Conservation (phyloP, 2,329 filamentous ascomycete genomes). For the Scopulariopsis brevicaulis region DNA sequence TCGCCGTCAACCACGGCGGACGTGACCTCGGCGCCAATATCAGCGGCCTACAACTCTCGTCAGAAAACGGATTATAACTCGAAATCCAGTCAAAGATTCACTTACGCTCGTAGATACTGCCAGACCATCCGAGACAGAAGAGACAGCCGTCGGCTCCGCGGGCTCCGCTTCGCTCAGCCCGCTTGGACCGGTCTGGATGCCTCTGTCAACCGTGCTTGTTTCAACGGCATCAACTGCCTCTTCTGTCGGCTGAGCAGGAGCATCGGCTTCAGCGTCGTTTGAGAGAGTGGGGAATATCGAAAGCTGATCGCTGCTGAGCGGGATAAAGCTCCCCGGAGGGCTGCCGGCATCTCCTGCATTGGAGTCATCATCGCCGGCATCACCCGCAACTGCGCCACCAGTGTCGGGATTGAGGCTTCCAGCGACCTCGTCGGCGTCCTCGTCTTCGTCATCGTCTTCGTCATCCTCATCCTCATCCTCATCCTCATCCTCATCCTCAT, state of each 20-base stretch:
- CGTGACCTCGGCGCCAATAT: not conserved
- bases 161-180: not conserved
- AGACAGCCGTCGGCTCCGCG: not conserved
- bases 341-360: not conserved
- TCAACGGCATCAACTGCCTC: not conserved
- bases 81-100: not conserved
- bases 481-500: not conserved
- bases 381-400: not conserved
- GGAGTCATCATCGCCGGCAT: too few relatives aligned
- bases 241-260: not conserved
- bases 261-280: not conserved
- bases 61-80: not conserved
- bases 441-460: not conserved
- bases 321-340: not conserved
- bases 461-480: not conserved
- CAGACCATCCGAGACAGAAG: not conserved
- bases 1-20: not conserved
- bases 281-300: not conserved
- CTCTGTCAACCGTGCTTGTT: not conserved
- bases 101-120: not conserved
- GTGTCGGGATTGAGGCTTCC: not conserved
- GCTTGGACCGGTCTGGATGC: not conserved
- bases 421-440: not conserved
- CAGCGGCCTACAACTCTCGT: not conserved
- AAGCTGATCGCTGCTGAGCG: not conserved